Evolutionary conservation across 805 yeast species (phyloP).

Genomic region (Yarrowia osloensis): DNA sequence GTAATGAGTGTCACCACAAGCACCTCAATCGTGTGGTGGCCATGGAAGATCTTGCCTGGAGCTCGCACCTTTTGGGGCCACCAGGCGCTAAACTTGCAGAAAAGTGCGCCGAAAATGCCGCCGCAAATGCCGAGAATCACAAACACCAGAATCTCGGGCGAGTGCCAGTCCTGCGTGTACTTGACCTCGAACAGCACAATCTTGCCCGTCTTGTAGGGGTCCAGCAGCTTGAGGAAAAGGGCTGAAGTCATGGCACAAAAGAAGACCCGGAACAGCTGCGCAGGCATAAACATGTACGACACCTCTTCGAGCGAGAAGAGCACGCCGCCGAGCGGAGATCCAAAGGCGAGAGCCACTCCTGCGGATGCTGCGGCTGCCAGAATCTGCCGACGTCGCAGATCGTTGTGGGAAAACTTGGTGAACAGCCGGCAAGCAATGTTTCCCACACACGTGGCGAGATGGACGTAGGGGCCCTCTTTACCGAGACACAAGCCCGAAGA

Average conservation of each 20-base stretch:
- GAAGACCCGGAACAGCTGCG: slow-evolving; percentile 56
- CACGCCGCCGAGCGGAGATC: slow-evolving; percentile 62
- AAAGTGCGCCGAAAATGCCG: slow-evolving; percentile 55
- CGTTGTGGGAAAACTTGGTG: slow-evolving; percentile 51
- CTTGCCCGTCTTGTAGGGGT: slow-evolving; percentile 63
- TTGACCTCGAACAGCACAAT: slow-evolving; percentile 56
- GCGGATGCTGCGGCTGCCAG: slow-evolving; percentile 59
- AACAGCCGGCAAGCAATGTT: slow-evolving; percentile 54
- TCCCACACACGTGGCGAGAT: slow-evolving; percentile 60
- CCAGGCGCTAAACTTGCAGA: slow-evolving; percentile 49
- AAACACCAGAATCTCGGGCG: slow-evolving; percentile 51
- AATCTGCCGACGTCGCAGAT: slow-evolving; percentile 54
- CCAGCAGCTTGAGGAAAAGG: slow-evolving; percentile 52
- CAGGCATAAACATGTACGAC: slow-evolving; percentile 55
- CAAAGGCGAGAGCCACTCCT: slow-evolving; percentile 63
- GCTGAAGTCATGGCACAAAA: slow-evolving; percentile 59
- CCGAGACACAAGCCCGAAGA: slow-evolving; percentile 61
- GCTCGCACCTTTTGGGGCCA: slow-evolving; percentile 41
- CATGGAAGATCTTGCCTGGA: slow-evolving; percentile 44
- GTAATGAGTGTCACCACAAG: slow-evolving; percentile 50
- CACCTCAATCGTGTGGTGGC: slow-evolving; percentile 50
- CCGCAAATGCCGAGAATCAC: slow-evolving; percentile 54
- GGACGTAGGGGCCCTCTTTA: slow-evolving; percentile 65
- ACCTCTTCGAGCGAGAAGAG: slow-evolving; percentile 60
- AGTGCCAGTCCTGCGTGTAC: slow-evolving; percentile 55